phyloP scores from a whole-genome alignment of 202 grass and related monocot species.

The Elaeis oleifera region DNA sequence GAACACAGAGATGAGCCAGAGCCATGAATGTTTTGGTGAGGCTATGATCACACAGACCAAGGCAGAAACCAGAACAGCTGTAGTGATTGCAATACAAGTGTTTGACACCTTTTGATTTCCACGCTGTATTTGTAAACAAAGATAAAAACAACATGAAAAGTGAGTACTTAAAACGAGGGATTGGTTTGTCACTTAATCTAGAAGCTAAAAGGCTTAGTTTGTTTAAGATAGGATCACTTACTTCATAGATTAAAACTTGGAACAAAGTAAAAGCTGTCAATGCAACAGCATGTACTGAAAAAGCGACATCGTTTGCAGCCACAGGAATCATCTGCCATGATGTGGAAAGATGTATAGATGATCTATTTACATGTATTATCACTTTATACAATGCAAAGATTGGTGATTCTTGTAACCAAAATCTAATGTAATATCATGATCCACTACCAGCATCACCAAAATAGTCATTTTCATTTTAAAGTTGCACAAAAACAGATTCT shows the following conservation, averaged over 20 bases:
- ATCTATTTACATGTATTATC: neutral
- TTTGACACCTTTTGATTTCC: conserved; percentile 88
- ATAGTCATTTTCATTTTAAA: too few relatives aligned
- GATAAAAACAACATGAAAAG: conserved; percentile 12
- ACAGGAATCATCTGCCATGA: conserved; percentile 83
- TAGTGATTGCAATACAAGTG: conserved; percentile 51
- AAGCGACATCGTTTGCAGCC: conserved; percentile 92
- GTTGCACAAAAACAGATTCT: too few relatives aligned
- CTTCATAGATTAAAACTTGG: conserved; percentile 93
- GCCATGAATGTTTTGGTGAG: conserved; percentile 64
- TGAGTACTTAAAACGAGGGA: neutral
- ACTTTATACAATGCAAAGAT: too few relatives aligned
- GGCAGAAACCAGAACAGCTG: conserved; percentile 49
- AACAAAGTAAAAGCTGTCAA: conserved; percentile 83
- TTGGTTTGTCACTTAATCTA: too few relatives aligned
- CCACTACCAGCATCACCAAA: too few relatives aligned
- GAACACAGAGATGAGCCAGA: conserved; percentile 89
- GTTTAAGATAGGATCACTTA: conserved; percentile 33
- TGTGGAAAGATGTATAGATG: neutral
- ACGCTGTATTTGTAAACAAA: conserved; percentile 43
- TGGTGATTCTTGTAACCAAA: too few relatives aligned
- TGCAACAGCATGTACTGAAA: conserved; percentile 84
- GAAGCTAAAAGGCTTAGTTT: too few relatives aligned
- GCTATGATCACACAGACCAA: conserved; percentile 70
- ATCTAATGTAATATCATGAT: too few relatives aligned